Evolutionary conservation across 768 basidiomycete genomes (phyloP).

Genomic region (Lentinula lateritia): DNA sequence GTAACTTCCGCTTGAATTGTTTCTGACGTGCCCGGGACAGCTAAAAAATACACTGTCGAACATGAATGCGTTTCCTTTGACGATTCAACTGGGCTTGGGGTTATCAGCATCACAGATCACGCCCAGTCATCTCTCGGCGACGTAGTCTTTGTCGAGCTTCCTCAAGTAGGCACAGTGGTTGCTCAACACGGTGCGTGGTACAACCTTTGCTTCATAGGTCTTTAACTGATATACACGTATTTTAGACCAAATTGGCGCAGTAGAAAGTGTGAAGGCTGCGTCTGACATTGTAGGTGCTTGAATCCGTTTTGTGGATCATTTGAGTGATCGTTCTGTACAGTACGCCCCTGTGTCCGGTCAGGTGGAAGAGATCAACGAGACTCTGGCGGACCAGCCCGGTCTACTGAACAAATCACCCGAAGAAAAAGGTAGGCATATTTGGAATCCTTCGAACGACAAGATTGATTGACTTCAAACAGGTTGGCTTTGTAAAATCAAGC

Average conservation of each 20-base stretch:
- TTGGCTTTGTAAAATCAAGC: constrained; percentile 93
- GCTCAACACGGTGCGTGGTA: constrained; percentile 63
- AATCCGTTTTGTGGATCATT: constrained; percentile 4
- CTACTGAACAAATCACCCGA: constrained; percentile 88
- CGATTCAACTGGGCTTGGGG: constrained; percentile 68
- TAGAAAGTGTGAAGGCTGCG: constrained; percentile 95
- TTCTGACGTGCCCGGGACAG: constrained; percentile 27
- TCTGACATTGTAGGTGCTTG: constrained; percentile 74
- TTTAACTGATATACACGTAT: no score
- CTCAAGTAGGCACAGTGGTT: constrained; percentile 55
- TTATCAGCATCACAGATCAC: constrained; percentile 84
- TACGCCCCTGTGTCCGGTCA: constrained; percentile 91
- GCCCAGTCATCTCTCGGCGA: constrained; percentile 92
- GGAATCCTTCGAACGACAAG: neutral
- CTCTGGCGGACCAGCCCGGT: constrained; percentile 60
- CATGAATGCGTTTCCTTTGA: constrained; percentile 88
- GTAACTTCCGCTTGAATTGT: neutral
- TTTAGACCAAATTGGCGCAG: constrained; percentile 80
- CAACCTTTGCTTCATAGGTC: neutral
- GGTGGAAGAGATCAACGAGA: constrained; percentile 74
- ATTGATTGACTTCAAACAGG: constrained; percentile 39
- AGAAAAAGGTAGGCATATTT: constrained; percentile 57
- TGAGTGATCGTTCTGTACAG: constrained; percentile 28
- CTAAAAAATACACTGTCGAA: constrained; percentile 76
- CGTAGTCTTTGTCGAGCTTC: constrained; percentile 95